phyloP scores from a whole-genome alignment of 73 alveolate genomes.

The Stentor roeselii region DNA sequence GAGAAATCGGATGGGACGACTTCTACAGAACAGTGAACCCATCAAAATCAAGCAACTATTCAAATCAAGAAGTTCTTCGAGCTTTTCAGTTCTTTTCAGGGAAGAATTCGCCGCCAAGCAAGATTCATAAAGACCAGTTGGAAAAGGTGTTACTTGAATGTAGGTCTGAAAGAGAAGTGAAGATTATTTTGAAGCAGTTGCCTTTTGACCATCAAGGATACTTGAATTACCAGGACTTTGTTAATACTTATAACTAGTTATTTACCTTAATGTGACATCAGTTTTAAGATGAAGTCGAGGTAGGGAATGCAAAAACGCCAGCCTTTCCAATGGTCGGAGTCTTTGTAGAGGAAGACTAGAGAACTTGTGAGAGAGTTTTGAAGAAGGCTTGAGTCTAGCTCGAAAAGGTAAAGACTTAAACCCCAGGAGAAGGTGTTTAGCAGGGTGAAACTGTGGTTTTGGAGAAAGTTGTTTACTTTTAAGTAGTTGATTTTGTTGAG shows the following conservation, averaged over 20 bases:
- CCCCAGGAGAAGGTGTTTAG: conserved; percentile 70
- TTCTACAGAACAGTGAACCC: conserved; percentile 24
- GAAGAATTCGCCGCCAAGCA: conserved; percentile 18
- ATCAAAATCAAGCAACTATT: conserved; percentile 13
- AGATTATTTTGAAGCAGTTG: conserved; percentile 22
- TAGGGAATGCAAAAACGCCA: background rate
- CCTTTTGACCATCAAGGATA: conserved; percentile 25
- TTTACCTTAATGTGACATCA: background rate
- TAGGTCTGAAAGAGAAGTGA: conserved; percentile 18
- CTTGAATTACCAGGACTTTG: conserved; percentile 19
- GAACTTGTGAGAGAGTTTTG: conserved; percentile 59
- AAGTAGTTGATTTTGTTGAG: conserved; percentile 34
- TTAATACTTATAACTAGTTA: conserved; percentile 14
- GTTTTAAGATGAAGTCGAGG: background rate
- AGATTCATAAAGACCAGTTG: conserved; percentile 23
- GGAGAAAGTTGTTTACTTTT: conserved; percentile 38
- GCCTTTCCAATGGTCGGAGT: conserved; percentile 51
- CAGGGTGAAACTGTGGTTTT: conserved; percentile 38
- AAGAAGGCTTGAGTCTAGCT: conserved; percentile 56
- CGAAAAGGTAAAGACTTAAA: conserved; percentile 70
- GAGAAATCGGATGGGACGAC: conserved; percentile 22
- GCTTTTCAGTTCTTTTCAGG: conserved; percentile 30
- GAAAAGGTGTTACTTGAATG: conserved; percentile 17
- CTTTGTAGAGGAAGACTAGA: conserved; percentile 68
- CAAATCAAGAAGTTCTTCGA: conserved; percentile 19